Evolutionary conservation across 176 grass and related monocot genomes (phyloP), one percentile per base, ranked within the genome.

Genomic region (Carex kokanica): DNA sequence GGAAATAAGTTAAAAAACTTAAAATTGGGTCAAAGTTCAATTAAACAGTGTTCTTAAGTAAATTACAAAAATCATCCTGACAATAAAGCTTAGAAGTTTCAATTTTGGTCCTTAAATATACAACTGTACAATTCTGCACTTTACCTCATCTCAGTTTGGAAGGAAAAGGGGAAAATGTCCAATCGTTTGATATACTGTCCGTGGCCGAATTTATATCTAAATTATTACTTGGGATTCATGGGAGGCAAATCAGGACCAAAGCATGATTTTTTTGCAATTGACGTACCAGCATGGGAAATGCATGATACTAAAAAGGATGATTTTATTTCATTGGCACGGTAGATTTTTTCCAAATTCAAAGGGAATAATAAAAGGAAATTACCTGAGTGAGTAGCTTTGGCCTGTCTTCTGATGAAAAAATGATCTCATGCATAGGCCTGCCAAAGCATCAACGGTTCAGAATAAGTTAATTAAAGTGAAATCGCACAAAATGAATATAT

Each of bases 321-420:
- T 74, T 13, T 60, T 0, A 43, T 80, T 80, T 24, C 58, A 63
- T 21, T 43, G 11, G 55, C 56, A 36, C 2, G 32, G 25, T 38
- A 36, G 21, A 8, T 61, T 60, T 32, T 4, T 27, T 79, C 10
- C 15, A 70, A 56, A 32, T 27, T 79, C 3, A 60, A 79, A 79
- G 59, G 32, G 4, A 20, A 9, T 36, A 59, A 21, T 65, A 64
- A 5, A 64, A 82, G 13, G 13, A 67, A 27, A 9, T 65, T 67
- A 82, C 80, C 60, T 82, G 31, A 64, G 31, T 49, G 13, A 82
- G 80, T 20, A 82, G 41, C 25, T 82, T 82, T 29, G 80, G 80
- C 80, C 58, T 82, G 25, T 82, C 41, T 49, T 53, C 80, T 67
- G 80, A 82, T 64, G 80, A 82, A 82, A 82, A 82, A 14, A 82